Percentiles rank a stretch among this genome's conserved stretches.
Evolutionary conservation across 768 basidiomycete genomes (phyloP).

Genomic region (Lentinula guzmanii): DNA sequence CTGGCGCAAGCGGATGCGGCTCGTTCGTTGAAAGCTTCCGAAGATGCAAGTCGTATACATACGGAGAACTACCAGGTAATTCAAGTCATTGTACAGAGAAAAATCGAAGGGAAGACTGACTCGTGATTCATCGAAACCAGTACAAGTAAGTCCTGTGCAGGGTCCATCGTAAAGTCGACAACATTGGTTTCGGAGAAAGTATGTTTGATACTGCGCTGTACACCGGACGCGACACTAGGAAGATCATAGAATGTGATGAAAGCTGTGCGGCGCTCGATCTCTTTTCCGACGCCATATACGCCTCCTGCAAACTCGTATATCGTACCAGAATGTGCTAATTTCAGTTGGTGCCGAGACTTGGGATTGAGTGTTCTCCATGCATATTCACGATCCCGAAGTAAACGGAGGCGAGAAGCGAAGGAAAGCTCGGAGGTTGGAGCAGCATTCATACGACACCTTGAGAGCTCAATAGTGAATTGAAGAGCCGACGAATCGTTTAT

Average conservation of each 20-base stretch:
- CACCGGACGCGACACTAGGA: slow-evolving; percentile 24
- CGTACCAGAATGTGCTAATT: slow-evolving; percentile 37
- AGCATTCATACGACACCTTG: slow-evolving; percentile 37
- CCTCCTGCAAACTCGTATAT: slow-evolving; percentile 44
- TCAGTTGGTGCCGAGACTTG: slow-evolving; percentile 29
- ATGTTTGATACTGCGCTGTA: slow-evolving; percentile 37
- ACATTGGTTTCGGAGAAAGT: slow-evolving; percentile 34
- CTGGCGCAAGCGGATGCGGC: slow-evolving; percentile 39
- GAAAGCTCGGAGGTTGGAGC: slow-evolving; percentile 25
- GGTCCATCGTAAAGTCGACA: slow-evolving; percentile 55
- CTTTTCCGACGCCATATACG: slow-evolving; percentile 43
- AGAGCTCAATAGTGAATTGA: slow-evolving; percentile 45
- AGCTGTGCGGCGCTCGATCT: slow-evolving; percentile 22
- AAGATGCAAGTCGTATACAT: slow-evolving; percentile 44
- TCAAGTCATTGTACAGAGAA: not conserved
- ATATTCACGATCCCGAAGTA: slow-evolving; percentile 35
- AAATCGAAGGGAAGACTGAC: slow-evolving; percentile 18
- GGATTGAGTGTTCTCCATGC: slow-evolving; percentile 42
- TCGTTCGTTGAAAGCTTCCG: slow-evolving; percentile 45
- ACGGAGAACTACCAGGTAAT: slow-evolving; percentile 25
- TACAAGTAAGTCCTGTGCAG: slow-evolving; percentile 46
- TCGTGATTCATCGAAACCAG: slow-evolving; percentile 37
- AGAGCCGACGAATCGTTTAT: slow-evolving; percentile 37
- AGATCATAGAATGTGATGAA: slow-evolving; percentile 41
- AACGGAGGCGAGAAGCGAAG: slow-evolving; percentile 32